phyloP scores from a whole-genome alignment of 2,329 filamentous ascomycete species.

The Chaetomium olivaceum region DNA sequence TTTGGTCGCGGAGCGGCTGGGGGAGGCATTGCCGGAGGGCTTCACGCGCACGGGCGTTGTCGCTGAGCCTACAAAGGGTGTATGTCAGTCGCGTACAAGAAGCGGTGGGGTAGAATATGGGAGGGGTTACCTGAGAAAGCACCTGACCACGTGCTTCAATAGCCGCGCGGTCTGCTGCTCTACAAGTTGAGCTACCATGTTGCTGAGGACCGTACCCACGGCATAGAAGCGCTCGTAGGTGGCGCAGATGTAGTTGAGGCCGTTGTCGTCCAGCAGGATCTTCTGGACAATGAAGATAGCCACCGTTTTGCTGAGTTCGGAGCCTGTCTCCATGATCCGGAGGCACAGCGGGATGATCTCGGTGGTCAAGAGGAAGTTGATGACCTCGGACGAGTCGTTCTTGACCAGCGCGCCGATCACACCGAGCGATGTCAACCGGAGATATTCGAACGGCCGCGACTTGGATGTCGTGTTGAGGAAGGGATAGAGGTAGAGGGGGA shows the following conservation, averaged over 20 bases:
- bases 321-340: slow-evolving; percentile 98
- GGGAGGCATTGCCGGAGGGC: slow-evolving; percentile 94
- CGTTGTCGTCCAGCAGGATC: slow-evolving; percentile 94
- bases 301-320: slow-evolving; percentile 96
- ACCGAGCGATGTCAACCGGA: slow-evolving; percentile 90
- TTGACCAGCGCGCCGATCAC: slow-evolving; percentile 97
- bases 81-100: background rate
- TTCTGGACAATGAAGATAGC: slow-evolving; percentile 99
- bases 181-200: slow-evolving; percentile 97
- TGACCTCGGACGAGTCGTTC: slow-evolving; percentile 97
- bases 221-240: slow-evolving; percentile 99
- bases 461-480: slow-evolving; percentile 99
- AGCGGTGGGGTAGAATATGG: too few species aligned
- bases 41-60: slow-evolving; percentile 93
- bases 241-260: slow-evolving; percentile 96
- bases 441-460: slow-evolving; percentile 94
- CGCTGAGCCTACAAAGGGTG: slow-evolving; percentile 68
- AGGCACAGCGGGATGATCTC: slow-evolving; percentile 98
- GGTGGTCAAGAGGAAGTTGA: slow-evolving; percentile 97
- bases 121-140: slow-evolving; percentile 76
- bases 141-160: slow-evolving; percentile 95
- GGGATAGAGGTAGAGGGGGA: slow-evolving; percentile 94
- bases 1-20: slow-evolving; percentile 96
- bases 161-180: slow-evolving; percentile 95
- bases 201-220: slow-evolving; percentile 93